Percentiles rank a stretch among this genome's conserved stretches.
Conservation (phyloP, 257 asterid species). For the Lithospermum erythrorhizon region DNA sequence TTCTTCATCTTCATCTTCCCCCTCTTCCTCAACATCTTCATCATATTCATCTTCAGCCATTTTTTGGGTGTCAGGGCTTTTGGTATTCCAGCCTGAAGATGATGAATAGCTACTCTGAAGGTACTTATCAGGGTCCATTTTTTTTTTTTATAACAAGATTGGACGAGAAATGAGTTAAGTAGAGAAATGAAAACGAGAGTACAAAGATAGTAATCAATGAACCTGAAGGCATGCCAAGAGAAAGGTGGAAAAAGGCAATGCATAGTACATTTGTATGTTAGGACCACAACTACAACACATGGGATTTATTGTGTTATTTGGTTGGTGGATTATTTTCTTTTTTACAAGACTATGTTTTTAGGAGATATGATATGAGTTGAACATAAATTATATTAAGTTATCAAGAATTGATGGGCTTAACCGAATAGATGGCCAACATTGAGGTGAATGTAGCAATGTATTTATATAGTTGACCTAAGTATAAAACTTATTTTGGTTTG, state of each 20-base stretch:
- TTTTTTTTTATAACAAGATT: background rate
- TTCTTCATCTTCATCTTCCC: conserved; percentile 6
- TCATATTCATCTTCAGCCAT: conserved; percentile 21
- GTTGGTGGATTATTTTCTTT: background rate
- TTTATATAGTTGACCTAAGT: too few relatives aligned
- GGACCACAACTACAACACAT: conserved; percentile 26
- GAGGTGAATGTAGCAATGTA: too few relatives aligned
- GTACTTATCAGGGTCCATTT: conserved; percentile 11
- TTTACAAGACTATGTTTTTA: too few relatives aligned
- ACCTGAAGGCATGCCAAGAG: conserved; percentile 21
- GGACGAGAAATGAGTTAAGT: background rate
- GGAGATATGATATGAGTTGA: too few relatives aligned
- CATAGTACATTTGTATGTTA: conserved; percentile 17
- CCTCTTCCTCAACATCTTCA: conserved; percentile 12
- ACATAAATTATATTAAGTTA: too few relatives aligned
- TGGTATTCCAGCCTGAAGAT: conserved; percentile 22
- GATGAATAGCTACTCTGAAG: conserved; percentile 12
- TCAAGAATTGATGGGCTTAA: too few relatives aligned
- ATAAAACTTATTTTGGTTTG: too few relatives aligned
- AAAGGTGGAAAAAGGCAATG: conserved; percentile 12
- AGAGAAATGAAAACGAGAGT: conserved; percentile 3
- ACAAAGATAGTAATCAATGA: conserved; percentile 17
- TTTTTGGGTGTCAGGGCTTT: conserved; percentile 6
- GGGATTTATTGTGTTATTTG: background rate
- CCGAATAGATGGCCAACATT: too few relatives aligned